A percentile compares a stretch with the other conserved stretches of the same genome.
phyloP scores from a whole-genome alignment of 2,329 filamentous ascomycete genomes.

The Colletotrichum liaoningense region DNA sequence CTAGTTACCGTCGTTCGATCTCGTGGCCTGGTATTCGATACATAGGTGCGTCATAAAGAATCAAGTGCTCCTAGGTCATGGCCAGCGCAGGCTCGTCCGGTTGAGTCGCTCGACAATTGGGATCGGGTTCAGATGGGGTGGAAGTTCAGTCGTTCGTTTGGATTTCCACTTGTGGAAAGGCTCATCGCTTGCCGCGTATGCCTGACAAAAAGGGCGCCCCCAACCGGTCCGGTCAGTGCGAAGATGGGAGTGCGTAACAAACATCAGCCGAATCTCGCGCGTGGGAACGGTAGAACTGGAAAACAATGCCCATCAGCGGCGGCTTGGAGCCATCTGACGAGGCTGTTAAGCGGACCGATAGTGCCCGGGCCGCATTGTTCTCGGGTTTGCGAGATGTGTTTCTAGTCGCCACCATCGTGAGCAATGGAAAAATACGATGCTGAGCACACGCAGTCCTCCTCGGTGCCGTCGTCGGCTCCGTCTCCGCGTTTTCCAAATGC shows the following conservation, averaged over 20 bases:
- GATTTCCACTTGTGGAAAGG: conserved; percentile 11
- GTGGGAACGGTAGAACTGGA: neutral
- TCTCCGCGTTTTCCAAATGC: neutral
- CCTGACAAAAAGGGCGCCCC: neutral
- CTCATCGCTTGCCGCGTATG: neutral
- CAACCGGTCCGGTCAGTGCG: conserved; percentile 6
- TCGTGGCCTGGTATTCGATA: neutral
- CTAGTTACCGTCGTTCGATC: neutral
- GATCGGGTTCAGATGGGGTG: conserved; percentile 27
- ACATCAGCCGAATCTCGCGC: conserved; percentile 7
- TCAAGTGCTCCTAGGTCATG: neutral
- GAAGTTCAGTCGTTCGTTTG: conserved; percentile 20
- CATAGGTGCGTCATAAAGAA: neutral
- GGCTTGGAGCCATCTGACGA: neutral
- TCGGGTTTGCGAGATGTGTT: neutral
- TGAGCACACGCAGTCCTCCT: conserved; percentile 2
- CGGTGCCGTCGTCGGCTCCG: conserved; percentile 5
- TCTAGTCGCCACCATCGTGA: neutral
- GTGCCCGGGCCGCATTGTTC: neutral
- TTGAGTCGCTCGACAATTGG: conserved; percentile 1
- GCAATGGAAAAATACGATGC: neutral
- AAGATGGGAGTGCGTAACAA: neutral
- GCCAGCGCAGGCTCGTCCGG: conserved; percentile 9
- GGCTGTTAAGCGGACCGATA: neutral
- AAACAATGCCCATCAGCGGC: neutral